These are phyloP conservation scores for Benincasa hispida DNA, from an alignment of 306 rosid genomes.

Conservation along the genomic window DNA sequence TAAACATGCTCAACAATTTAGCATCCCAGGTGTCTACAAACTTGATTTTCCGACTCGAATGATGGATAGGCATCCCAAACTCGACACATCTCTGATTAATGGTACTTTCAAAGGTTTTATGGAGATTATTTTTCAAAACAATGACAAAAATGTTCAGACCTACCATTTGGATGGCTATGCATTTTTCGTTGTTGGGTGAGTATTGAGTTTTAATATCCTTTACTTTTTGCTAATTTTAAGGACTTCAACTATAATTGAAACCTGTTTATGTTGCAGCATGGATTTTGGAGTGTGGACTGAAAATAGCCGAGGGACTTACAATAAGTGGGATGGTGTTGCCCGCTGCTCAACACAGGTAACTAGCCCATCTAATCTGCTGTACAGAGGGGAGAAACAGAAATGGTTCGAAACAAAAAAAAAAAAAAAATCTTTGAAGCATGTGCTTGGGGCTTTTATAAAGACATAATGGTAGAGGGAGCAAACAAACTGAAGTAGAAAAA, in stretches of 20 bases:
- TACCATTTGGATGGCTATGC: constrained; percentile 80
- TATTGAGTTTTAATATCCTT: not conserved
- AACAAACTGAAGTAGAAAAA: not conserved
- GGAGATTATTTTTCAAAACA: constrained; percentile 72
- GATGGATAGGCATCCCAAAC: constrained; percentile 33
- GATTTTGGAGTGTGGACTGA: constrained; percentile 94
- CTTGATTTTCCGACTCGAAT: constrained; percentile 68
- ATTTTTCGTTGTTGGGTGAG: constrained; percentile 73
- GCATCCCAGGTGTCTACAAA: constrained; percentile 59
- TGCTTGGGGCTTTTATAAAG: not conserved
- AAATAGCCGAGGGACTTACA: constrained; percentile 90
- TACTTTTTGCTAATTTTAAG: not conserved
- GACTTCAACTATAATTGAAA: not conserved
- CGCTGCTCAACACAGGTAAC: constrained; percentile 69
- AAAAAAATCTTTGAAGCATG: not conserved
- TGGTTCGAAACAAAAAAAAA: not conserved
- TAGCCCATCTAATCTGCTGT: not conserved
- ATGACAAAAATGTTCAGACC: constrained; percentile 54
- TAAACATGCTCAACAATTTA: constrained; percentile 58
- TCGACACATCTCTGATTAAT: constrained; percentile 61
- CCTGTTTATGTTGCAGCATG: constrained; percentile 44
- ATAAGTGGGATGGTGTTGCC: constrained; percentile 99
- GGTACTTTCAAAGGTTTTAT: constrained; percentile 78
- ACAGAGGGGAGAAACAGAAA: not conserved
- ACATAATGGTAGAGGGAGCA: not conserved